phyloP scores from a whole-genome alignment of 1,284 basidiomycete species.

The Rhodotorula sp. region DNA sequence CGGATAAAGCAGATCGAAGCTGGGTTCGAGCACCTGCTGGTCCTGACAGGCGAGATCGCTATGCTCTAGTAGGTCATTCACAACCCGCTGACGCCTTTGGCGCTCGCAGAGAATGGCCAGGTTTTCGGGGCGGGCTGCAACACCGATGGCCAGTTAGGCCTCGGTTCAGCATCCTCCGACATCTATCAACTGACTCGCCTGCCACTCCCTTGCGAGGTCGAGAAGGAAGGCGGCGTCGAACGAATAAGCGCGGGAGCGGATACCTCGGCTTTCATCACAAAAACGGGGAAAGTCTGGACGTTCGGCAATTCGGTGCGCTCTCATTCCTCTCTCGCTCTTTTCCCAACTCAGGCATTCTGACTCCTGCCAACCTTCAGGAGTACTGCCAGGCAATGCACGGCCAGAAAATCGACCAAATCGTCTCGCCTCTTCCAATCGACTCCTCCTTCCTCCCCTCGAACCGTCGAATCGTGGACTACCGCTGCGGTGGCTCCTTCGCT shows the following conservation, averaged over 20 bases:
- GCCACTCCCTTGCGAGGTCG: constrained; percentile 16
- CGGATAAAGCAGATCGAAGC: constrained; percentile 31
- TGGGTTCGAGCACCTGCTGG: constrained; percentile 41
- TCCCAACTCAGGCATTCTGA: no score
- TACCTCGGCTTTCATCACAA: constrained; percentile 37
- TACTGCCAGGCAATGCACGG: constrained; percentile 42
- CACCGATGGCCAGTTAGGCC: constrained; percentile 42
- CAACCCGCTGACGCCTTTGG: neutral
- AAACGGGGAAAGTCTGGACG: constrained; percentile 31
- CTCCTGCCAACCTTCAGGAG: no score
- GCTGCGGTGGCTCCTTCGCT: constrained; percentile 40
- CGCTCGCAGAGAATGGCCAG: constrained; percentile 30
- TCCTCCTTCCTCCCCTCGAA: constrained; percentile 44
- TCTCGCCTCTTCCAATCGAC: constrained; percentile 76
- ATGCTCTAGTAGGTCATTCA: neutral
- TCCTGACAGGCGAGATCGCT: constrained; percentile 34
- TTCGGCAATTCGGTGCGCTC: constrained; percentile 43
- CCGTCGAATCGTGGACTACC: constrained; percentile 32
- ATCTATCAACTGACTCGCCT: constrained; percentile 25
- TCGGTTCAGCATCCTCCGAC: constrained; percentile 24
- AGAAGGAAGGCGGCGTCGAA: constrained; percentile 23
- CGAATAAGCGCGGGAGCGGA: constrained; percentile 39
- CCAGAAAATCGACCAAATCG: constrained; percentile 62
- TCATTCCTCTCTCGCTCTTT: neutral
- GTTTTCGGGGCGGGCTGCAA: constrained; percentile 42